phyloP scores from a whole-genome alignment of 1,284 basidiomycete genomes.

The Ustilago tritici region DNA sequence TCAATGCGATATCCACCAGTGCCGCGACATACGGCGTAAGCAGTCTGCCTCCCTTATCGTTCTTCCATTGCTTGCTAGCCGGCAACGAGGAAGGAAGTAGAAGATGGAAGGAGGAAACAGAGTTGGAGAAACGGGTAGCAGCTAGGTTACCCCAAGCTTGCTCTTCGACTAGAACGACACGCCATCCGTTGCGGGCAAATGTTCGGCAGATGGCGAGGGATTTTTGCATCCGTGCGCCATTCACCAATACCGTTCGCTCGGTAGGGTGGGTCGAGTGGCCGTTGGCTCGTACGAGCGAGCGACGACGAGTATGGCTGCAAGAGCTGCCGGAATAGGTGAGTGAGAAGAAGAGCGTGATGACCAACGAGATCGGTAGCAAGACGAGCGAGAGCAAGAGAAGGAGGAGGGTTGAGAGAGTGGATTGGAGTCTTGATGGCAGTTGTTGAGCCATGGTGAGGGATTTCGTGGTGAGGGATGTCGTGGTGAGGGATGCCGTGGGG shows the following conservation, averaged over 20 bases:
- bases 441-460: slow-evolving; percentile 26
- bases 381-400: slow-evolving; percentile 29
- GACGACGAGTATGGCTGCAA: neutral
- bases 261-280: neutral
- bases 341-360: slow-evolving; percentile 38
- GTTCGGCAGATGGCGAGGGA: slow-evolving; percentile 71
- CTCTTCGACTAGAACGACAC: slow-evolving; percentile 71
- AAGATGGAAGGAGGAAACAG: slow-evolving; percentile 57
- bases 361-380: slow-evolving; percentile 30
- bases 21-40: slow-evolving; percentile 63
- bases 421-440: slow-evolving; percentile 44
- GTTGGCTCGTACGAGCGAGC: neutral
- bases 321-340: slow-evolving; percentile 24
- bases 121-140: slow-evolving; percentile 70
- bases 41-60: slow-evolving; percentile 11
- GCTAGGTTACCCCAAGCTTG: slow-evolving; percentile 70
- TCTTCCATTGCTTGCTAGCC: neutral
- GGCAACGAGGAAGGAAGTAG: slow-evolving; percentile 39
- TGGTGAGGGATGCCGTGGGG: neutral
- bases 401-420: slow-evolving; percentile 46
- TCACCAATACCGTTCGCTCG: slow-evolving; percentile 69
- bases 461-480: neutral
- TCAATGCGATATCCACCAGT: slow-evolving; percentile 65
- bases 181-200: slow-evolving; percentile 70
- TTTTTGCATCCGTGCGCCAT: slow-evolving; percentile 71